These are phyloP conservation scores for Gelatoporia subvermispora DNA, from an alignment of 768 basidiomycete genomes.

Conservation along the genomic window DNA sequence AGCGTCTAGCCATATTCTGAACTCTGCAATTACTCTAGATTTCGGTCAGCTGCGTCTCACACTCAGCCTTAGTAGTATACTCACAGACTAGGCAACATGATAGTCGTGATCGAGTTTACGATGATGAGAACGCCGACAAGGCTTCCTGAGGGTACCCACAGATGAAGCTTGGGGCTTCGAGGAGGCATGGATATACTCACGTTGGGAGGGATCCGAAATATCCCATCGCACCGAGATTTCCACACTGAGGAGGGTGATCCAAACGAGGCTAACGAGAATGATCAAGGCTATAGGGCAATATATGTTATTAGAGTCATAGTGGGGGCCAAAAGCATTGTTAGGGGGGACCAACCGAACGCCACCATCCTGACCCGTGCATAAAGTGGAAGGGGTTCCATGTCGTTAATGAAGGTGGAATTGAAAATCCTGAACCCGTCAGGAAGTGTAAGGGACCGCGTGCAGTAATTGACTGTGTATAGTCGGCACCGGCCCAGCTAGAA, in stretches of 20 bases:
- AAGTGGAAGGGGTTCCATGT: slow-evolving; percentile 18
- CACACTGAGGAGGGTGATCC: slow-evolving; percentile 43
- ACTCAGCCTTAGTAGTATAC: slow-evolving; percentile 13
- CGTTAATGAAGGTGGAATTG: no score
- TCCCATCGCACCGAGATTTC: slow-evolving; percentile 45
- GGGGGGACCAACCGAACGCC: slow-evolving; percentile 20
- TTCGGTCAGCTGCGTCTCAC: slow-evolving; percentile 5
- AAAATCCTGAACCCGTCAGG: no score
- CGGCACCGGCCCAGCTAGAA: no score
- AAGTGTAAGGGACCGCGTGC: no score
- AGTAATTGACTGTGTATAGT: no score
- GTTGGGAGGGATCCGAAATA: slow-evolving; percentile 36
- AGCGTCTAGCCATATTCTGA: slow-evolving; percentile 50
- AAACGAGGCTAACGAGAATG: slow-evolving; percentile 40
- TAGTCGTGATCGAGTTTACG: slow-evolving; percentile 7
- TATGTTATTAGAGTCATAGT: background rate
- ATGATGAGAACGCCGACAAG: slow-evolving; percentile 41
- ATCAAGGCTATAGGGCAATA: slow-evolving; percentile 33
- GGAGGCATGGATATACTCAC: slow-evolving; percentile 28
- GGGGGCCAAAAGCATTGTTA: background rate
- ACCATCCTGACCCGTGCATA: slow-evolving; percentile 22
- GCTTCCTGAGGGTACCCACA: slow-evolving; percentile 30
- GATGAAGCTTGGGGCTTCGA: no score
- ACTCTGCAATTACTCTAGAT: slow-evolving; percentile 17
- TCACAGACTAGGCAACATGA: slow-evolving; percentile 35